phyloP scores from a whole-genome alignment of 805 yeast species.

The Ogataea glucozyma region DNA sequence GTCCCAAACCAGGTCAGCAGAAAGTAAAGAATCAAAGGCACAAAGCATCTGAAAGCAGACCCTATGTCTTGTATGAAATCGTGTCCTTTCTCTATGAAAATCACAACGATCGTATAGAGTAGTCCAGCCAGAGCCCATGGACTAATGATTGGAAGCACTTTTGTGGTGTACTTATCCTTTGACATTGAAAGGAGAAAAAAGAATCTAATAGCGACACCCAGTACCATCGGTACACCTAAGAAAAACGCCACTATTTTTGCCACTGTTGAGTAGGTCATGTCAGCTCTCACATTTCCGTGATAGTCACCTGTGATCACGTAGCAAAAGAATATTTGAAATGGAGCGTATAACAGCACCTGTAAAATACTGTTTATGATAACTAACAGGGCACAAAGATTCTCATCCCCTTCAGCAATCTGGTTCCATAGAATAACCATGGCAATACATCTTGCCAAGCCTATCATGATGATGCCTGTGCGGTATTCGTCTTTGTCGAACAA shows the following conservation, averaged over 20 bases:
- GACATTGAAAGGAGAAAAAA: neutral
- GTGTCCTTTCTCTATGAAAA: slow-evolving; percentile 52
- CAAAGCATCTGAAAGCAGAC: slow-evolving; percentile 49
- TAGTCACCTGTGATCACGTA: slow-evolving; percentile 39
- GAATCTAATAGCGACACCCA: slow-evolving; percentile 47
- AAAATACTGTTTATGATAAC: slow-evolving; percentile 52
- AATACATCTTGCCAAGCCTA: slow-evolving; percentile 60
- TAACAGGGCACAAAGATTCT: slow-evolving; percentile 50
- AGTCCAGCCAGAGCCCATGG: slow-evolving; percentile 56
- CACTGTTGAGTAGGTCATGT: slow-evolving; percentile 39
- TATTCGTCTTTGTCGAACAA: slow-evolving; percentile 49
- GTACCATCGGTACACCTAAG: slow-evolving; percentile 52
- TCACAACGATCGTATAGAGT: slow-evolving; percentile 50
- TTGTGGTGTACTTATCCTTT: slow-evolving; percentile 6
- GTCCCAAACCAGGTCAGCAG: slow-evolving; percentile 48
- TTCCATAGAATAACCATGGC: slow-evolving; percentile 67
- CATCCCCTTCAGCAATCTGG: slow-evolving; percentile 53
- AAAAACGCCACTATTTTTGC: slow-evolving; percentile 53
- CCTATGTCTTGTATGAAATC: slow-evolving; percentile 49
- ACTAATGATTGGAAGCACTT: slow-evolving; percentile 41
- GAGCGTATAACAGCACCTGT: slow-evolving; percentile 55
- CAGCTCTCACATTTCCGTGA: neutral
- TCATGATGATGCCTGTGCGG: slow-evolving; percentile 56
- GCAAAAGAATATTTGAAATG: slow-evolving; percentile 49
- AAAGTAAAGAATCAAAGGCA: slow-evolving; percentile 52